phyloP scores from a whole-genome alignment of 805 yeast species.

The Wickerhamomyces chambardii region DNA sequence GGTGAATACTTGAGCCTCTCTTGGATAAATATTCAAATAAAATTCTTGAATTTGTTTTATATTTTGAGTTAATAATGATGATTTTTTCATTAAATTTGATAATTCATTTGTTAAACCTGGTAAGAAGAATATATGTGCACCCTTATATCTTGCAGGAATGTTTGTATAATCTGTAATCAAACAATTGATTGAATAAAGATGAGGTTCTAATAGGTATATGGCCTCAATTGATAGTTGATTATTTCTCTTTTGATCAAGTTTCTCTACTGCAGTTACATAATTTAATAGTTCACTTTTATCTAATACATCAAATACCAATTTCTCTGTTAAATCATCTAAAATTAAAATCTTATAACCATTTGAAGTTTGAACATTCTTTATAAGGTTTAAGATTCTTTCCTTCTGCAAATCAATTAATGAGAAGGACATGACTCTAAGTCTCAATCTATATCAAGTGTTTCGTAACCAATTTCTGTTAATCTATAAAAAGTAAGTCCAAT shows the following conservation, averaged over 20 bases:
- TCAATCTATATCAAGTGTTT: too few species aligned
- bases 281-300: slow-evolving; percentile 38
- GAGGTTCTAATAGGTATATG: slow-evolving; percentile 69
- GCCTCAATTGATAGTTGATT: slow-evolving; percentile 66
- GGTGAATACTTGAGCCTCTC: slow-evolving; percentile 66
- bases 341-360: slow-evolving; percentile 42
- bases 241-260: slow-evolving; percentile 51
- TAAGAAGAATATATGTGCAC: slow-evolving; percentile 64
- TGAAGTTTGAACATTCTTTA: slow-evolving; percentile 32
- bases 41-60: slow-evolving; percentile 27
- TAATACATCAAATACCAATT: slow-evolving; percentile 37
- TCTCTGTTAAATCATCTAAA: slow-evolving; percentile 47
- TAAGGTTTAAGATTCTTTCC: slow-evolving; percentile 19
- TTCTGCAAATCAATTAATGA: not conserved
- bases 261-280: slow-evolving; percentile 55
- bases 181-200: slow-evolving; percentile 62
- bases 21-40: slow-evolving; percentile 47
- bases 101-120: slow-evolving; percentile 40
- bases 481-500: too few species aligned
- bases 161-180: slow-evolving; percentile 64
- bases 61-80: slow-evolving; percentile 18
- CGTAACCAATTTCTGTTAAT: too few species aligned
- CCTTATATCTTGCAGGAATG: slow-evolving; percentile 62
- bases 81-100: slow-evolving; percentile 18
- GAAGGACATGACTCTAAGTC: not conserved